A percentile compares a stretch with the other conserved stretches of the same genome.
Conservation (phyloP, 129 eudicot genomes). For the Arctium minus region DNA sequence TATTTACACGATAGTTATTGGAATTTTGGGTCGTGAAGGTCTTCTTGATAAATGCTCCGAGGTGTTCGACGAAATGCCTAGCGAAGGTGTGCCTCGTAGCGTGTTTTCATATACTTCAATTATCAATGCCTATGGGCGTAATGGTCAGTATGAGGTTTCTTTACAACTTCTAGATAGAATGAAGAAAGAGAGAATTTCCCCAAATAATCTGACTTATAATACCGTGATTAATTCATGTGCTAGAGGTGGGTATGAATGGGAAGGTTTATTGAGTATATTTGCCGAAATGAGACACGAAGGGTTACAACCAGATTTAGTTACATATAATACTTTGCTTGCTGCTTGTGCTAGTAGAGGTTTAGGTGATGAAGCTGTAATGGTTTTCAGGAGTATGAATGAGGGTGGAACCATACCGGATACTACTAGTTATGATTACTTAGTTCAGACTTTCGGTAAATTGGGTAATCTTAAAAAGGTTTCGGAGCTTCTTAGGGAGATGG, state of each 20-base stretch:
- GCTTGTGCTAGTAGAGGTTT: constrained; percentile 82
- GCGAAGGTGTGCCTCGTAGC: constrained; percentile 54
- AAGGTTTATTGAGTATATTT: constrained; percentile 79
- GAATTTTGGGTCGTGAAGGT: constrained; percentile 89
- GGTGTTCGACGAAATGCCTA: constrained; percentile 86
- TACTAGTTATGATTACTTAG: constrained; percentile 69
- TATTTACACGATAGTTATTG: constrained; percentile 70
- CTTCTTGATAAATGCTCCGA: constrained; percentile 77
- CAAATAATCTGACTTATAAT: constrained; percentile 78
- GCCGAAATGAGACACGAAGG: constrained; percentile 97
- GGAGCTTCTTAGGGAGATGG: constrained; percentile 77
- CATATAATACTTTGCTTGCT: constrained; percentile 84
- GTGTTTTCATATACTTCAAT: constrained; percentile 79
- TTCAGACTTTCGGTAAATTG: constrained; percentile 77
- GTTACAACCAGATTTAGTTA: constrained; percentile 87
- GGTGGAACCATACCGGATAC: constrained; percentile 88
- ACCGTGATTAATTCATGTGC: constrained; percentile 86
- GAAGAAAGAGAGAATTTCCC: constrained; percentile 68
- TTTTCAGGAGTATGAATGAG: constrained; percentile 91
- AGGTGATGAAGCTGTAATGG: constrained; percentile 93
- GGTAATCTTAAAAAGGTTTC: constrained; percentile 72
- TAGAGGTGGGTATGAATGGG: constrained; percentile 89
- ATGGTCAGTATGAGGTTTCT: constrained; percentile 75
- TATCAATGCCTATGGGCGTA: constrained; percentile 85
- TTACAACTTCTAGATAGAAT: constrained; percentile 62